Conservation (phyloP, 1,284 basidiomycete species). For the Austroboletus niveus region DNA sequence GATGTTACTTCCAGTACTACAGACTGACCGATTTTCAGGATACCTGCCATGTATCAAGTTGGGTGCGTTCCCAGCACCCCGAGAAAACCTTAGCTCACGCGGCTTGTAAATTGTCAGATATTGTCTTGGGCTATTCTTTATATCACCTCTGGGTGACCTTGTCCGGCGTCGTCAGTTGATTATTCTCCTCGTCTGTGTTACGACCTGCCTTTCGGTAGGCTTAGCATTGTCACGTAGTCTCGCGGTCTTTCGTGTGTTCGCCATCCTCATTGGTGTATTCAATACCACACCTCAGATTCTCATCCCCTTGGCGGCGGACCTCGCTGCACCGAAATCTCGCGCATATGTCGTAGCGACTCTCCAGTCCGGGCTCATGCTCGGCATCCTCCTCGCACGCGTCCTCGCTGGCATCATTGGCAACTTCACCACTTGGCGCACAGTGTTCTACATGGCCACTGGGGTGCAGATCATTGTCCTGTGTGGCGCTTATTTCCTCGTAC, state of each 20-base stretch:
- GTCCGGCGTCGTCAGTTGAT: slow-evolving; percentile 58
- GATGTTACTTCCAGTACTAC: background rate
- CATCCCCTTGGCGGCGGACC: slow-evolving; percentile 62
- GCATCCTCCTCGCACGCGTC: slow-evolving; percentile 67
- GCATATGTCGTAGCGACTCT: slow-evolving; percentile 65
- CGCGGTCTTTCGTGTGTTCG: slow-evolving; percentile 49
- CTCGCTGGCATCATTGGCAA: slow-evolving; percentile 65
- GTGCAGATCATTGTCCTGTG: slow-evolving; percentile 50
- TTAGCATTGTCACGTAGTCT: slow-evolving; percentile 51
- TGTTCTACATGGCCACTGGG: slow-evolving; percentile 65
- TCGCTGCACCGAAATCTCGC: slow-evolving; percentile 59
- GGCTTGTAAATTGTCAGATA: slow-evolving; percentile 38
- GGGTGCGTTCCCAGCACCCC: slow-evolving; percentile 34
- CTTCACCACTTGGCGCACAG: slow-evolving; percentile 57
- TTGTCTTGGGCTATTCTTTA: slow-evolving; percentile 56
- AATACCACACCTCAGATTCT: slow-evolving; percentile 60
- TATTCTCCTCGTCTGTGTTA: slow-evolving; percentile 45
- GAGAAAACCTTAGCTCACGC: background rate
- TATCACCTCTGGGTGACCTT: slow-evolving; percentile 67
- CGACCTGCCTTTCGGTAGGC: slow-evolving; percentile 54
- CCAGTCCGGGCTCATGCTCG: slow-evolving; percentile 65
- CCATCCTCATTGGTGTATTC: slow-evolving; percentile 55
- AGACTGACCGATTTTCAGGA: slow-evolving; percentile 30
- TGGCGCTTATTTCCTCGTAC: slow-evolving; percentile 56
- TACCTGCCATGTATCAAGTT: slow-evolving; percentile 49